Evolutionary conservation across 176 grass and related monocot species (phyloP).

Genomic region (Dendrocalamus sinicus): DNA sequence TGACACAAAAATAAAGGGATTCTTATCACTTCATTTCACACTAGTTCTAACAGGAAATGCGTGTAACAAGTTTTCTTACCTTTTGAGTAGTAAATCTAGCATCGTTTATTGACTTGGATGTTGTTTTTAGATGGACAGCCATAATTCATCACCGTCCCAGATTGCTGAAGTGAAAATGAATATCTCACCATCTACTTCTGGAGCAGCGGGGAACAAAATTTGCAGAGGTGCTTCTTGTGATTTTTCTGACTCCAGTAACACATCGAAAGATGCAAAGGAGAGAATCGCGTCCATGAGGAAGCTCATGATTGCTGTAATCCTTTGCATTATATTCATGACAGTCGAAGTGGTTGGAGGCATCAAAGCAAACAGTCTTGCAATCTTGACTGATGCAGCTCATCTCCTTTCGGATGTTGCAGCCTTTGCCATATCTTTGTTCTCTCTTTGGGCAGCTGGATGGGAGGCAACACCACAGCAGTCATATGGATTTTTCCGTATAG

Average conservation of each 20-base stretch:
- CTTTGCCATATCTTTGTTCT: slow-evolving; percentile 94
- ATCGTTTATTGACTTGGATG: slow-evolving; percentile 17
- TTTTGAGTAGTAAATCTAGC: slow-evolving; percentile 10
- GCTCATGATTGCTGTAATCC: slow-evolving; percentile 72
- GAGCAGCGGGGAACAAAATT: slow-evolving; percentile 58
- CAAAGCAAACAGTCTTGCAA: slow-evolving; percentile 95
- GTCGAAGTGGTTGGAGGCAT: slow-evolving; percentile 95
- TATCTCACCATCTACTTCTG: slow-evolving; percentile 52
- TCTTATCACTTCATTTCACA: background rate
- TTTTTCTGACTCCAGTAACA: slow-evolving; percentile 58
- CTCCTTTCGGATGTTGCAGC: slow-evolving; percentile 95
- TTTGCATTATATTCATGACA: slow-evolving; percentile 88
- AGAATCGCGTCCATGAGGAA: slow-evolving; percentile 80
- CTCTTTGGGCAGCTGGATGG: slow-evolving; percentile 95
- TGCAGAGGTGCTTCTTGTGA: slow-evolving; percentile 70
- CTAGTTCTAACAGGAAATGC: slow-evolving; percentile 1
- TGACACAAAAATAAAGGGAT: background rate
- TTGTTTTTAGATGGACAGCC: slow-evolving; percentile 73
- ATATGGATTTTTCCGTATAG: slow-evolving; percentile 92
- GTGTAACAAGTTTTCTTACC: background rate
- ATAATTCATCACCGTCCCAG: slow-evolving; percentile 38
- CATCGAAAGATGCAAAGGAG: slow-evolving; percentile 69
- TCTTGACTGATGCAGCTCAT: slow-evolving; percentile 93
- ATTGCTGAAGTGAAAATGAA: slow-evolving; percentile 76
- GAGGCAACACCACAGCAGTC: slow-evolving; percentile 87